Evolutionary conservation across 768 basidiomycete genomes (phyloP).

Genomic region (Boletus edulis): DNA sequence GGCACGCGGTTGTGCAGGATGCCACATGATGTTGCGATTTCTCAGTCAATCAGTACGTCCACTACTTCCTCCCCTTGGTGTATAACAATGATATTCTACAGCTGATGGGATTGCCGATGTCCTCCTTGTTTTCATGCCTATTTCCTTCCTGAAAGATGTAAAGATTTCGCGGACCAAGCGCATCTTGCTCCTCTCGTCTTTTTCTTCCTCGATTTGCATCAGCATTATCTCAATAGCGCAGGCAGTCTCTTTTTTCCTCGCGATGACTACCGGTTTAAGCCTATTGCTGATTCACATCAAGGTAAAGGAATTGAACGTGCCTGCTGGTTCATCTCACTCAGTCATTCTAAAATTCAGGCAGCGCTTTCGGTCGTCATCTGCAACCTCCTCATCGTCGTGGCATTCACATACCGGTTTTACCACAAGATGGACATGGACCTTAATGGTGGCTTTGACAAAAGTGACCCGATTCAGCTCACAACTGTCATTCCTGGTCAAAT

Average conservation of each 20-base stretch:
- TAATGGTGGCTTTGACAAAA: not conserved
- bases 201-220: slow-evolving; percentile 23
- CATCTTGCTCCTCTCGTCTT: slow-evolving; percentile 17
- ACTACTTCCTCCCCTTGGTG: not conserved
- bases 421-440: slow-evolving; percentile 3
- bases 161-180: slow-evolving; percentile 12
- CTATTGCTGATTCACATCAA: slow-evolving; percentile 18
- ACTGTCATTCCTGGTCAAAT: slow-evolving; percentile 7
- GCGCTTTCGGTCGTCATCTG: slow-evolving; percentile 20
- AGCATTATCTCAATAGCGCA: slow-evolving; percentile 14
- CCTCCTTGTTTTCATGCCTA: slow-evolving; percentile 13
- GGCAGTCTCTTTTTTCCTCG: slow-evolving; percentile 7
- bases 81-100: not conserved
- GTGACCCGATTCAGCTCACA: slow-evolving; percentile 12
- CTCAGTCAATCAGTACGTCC: slow-evolving; percentile 16
- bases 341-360: slow-evolving; percentile 5
- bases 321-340: not conserved
- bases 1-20: not conserved
- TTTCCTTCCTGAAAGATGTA: slow-evolving; percentile 11
- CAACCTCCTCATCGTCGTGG: slow-evolving; percentile 22
- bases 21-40: not conserved
- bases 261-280: not conserved
- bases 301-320: slow-evolving; percentile 4
- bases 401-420: slow-evolving; percentile 12
- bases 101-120: slow-evolving; percentile 20